Evolutionary conservation across 768 basidiomycete genomes (phyloP), one percentile per base, ranked within the genome.

Genomic region (Amylocystis lapponica): DNA sequence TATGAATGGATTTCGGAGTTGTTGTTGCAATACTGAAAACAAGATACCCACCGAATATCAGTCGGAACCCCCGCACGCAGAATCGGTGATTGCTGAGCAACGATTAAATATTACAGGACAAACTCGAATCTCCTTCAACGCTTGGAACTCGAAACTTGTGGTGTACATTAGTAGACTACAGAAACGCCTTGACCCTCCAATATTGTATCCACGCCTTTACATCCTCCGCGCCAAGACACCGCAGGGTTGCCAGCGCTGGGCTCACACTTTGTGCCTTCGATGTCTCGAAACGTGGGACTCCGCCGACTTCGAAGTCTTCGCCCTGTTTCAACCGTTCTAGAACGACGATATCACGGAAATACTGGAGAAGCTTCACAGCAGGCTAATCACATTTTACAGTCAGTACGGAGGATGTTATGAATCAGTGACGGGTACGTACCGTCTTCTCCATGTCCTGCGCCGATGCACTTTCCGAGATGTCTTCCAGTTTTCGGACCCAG

Each of bases 201-300:
- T 34, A 50, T 30, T 36, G 14, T 22, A 54, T 23, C 29, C 45
- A 54, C 25, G 43, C 38, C 20, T 41, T 30, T 5, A 49, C 53
- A 30, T 54, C 49, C 34, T 44, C 39, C 22, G 31, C 39, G 16
- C 49, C 47, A 16, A 54, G 42, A 23, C 49, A 47, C 8, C 36
- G 37, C 31, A 41, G 36, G 11, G 16, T 39, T 19, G 42, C 39
- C 5, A 51, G 38, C 17, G 42, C 45, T 39, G 42, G 42, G 13
- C 47, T 48, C 14, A 16, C 27, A 9, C 31, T 13, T 7, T 43
- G 39, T 12, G 49, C 49, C 42, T 34, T 45, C 53, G 16, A 12
- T 16, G 45, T 46, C 27, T 36, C 32, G 25, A 44, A 44, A 13
- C 36, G 7, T 14, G 43, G 43, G n/a, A 37, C 20, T 9, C 43